A percentile compares a stretch with the other conserved stretches of the same genome.
phyloP scores from a whole-genome alignment of 345 rosid species.

The Moricandia moricandioides region DNA sequence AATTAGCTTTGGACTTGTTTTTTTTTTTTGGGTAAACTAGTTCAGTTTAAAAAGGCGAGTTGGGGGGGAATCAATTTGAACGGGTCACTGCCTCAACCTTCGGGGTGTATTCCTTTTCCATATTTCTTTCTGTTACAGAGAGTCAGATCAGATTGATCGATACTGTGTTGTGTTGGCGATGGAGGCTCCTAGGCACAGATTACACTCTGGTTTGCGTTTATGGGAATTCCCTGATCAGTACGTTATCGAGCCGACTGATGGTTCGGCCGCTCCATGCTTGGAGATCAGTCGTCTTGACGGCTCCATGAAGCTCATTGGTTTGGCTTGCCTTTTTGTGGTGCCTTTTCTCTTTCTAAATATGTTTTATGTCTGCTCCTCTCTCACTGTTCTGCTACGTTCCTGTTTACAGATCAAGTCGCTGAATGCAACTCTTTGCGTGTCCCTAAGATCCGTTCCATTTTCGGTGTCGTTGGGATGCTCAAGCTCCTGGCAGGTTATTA shows the following conservation, averaged over 20 bases:
- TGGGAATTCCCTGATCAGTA: constrained; percentile 98
- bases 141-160: neutral
- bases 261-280: constrained; percentile 64
- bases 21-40: neutral
- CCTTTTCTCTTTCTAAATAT: neutral
- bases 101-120: neutral
- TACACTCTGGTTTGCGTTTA: constrained; percentile 74
- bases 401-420: constrained; percentile 55
- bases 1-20: neutral
- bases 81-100: constrained; percentile 14
- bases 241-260: constrained; percentile 87
- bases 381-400: neutral
- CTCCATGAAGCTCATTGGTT: constrained; percentile 69
- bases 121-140: neutral
- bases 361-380: neutral
- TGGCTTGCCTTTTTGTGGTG: constrained; percentile 1
- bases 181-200: constrained; percentile 61
- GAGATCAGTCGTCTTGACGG: constrained; percentile 70
- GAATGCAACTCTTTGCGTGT: constrained; percentile 72
- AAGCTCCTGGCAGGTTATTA: constrained; percentile 76
- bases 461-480: constrained; percentile 82
- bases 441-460: constrained; percentile 74
- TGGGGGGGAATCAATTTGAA: constrained; percentile 13
- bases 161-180: constrained; percentile 43
- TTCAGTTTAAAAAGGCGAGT: neutral